A percentile compares a stretch with the other conserved stretches of the same genome.
Evolutionary conservation across 768 basidiomycete genomes (phyloP).

Genomic region (Phylloporus sp.): DNA sequence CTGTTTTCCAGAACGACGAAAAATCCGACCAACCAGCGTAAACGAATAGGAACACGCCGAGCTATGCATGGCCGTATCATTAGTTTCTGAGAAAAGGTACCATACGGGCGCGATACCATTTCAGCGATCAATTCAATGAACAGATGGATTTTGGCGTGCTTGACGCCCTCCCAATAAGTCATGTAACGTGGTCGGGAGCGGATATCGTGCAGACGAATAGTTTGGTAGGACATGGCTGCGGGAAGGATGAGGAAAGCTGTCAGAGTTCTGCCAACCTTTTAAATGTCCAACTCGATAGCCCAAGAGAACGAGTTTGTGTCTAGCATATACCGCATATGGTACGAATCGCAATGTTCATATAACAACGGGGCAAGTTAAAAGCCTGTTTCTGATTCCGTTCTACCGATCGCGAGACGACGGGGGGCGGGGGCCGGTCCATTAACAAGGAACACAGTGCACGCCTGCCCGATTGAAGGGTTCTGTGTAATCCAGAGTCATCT

Average conservation of each 20-base stretch:
- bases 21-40: conserved; percentile 39
- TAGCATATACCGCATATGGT: neutral
- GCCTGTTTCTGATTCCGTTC: neutral
- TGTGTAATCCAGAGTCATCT: neutral
- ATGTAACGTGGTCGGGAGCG: conserved; percentile 36
- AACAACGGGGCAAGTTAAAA: neutral
- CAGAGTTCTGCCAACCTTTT: conserved; percentile 3
- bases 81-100: neutral
- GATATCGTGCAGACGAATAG: conserved; percentile 41
- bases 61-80: conserved; percentile 27
- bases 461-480: conserved; percentile 1
- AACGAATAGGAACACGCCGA: conserved; percentile 59
- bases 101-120: conserved; percentile 34
- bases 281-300: neutral
- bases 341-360: conserved; percentile 2
- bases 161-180: conserved; percentile 45
- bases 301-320: neutral
- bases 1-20: neutral
- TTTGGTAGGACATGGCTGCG: conserved; percentile 19
- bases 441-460: neutral
- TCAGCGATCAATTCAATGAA: conserved; percentile 59
- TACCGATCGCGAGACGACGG: neutral
- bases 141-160: conserved; percentile 47
- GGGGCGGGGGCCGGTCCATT: neutral
- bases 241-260: neutral